Base-by-base conservation (phyloP, 192 early-diverging fungal genomes). In the Tieghemiomyces parasiticus region DNA sequence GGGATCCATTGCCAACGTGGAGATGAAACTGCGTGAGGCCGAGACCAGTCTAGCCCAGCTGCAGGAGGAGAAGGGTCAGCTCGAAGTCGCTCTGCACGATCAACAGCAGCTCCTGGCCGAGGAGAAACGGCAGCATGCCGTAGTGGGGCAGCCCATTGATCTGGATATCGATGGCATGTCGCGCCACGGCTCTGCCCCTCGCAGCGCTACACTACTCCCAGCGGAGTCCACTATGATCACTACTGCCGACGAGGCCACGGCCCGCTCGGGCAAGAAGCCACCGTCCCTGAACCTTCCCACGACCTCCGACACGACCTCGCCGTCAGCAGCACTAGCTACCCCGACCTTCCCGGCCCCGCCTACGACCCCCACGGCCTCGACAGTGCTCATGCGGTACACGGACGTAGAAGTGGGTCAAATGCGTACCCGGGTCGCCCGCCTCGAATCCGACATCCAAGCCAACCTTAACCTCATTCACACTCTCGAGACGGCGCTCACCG, bases 401-500 rank as follows among this genome's bases (percentile, higher is more conserved):
- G 55, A 58, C 24, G 35, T 34, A 14, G 55, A 58, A 35, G 35
- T 58, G 32, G n/a, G 22, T 16, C 55, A 58, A 35, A 58, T 58
- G 55, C 55, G 55, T 22, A 58, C 22, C 35, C 55, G 55, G 12
- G 35, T 58, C 26, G n/a, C 28, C 10, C 12, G 22, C 22, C 24
- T 58, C 33, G 55, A 58, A 58, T 58, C 55, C 19, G 64, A 67
- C 42, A 30, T 65, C 44, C 52, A 62, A 25, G 32, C 48, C 30
- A 66, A 72, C 25, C 53, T 61, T 34, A 62, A 54, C 1, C 55
- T 63, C 24, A 61, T 66, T 4, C 34, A 60, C 9, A 56, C 35
- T 33, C 35, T 72, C 62, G 55, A 60, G 4, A 61, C 65, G 30
- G 64, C 46, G 42, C 61, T 67, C 3, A 59, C 60, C 2, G 46